Percentiles rank a stretch among this genome's conserved stretches.
Conservation (phyloP, 352 stramenopile species). For the Plasmopara muralis region DNA sequence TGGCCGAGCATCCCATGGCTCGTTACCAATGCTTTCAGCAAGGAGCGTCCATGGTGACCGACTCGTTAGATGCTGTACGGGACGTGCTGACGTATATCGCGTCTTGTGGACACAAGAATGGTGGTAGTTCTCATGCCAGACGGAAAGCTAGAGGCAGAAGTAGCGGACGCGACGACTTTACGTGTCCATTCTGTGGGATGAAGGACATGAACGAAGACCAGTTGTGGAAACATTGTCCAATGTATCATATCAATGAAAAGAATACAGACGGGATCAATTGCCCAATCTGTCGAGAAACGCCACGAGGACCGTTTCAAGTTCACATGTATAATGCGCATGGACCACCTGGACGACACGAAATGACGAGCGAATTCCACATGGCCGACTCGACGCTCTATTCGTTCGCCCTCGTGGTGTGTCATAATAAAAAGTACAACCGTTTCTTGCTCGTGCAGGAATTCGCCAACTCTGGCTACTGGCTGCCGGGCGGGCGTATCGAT, state of each 20-base stretch:
- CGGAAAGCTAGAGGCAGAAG: constrained; percentile 19
- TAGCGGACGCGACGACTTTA: constrained; percentile 28
- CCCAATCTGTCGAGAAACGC: constrained; percentile 63
- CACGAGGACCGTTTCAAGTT: constrained; percentile 72
- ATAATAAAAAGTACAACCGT: constrained; percentile 76
- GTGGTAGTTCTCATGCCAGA: constrained; percentile 9
- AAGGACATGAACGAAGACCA: constrained; percentile 70
- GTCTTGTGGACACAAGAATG: constrained; percentile 23
- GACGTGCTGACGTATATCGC: constrained; percentile 63
- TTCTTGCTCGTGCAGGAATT: constrained; percentile 85
- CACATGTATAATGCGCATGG: constrained; percentile 83
- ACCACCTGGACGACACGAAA: constrained; percentile 64
- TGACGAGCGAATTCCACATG: constrained; percentile 80
- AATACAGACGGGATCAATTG: constrained; percentile 65
- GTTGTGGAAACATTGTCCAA: constrained; percentile 74
- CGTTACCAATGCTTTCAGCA: constrained; percentile 76
- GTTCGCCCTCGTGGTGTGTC: constrained; percentile 79
- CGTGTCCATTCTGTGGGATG: constrained; percentile 72
- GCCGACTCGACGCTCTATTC: constrained; percentile 66
- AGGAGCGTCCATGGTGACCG: constrained; percentile 78
- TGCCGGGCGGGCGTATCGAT: constrained; percentile 73
- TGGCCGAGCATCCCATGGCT: constrained; percentile 58
- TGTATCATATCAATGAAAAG: constrained; percentile 85
- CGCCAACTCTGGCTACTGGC: constrained; percentile 79
- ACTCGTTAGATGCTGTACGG: constrained; percentile 53